Conservation (phyloP, 441 rosid species). For the Geranium incanum region DNA sequence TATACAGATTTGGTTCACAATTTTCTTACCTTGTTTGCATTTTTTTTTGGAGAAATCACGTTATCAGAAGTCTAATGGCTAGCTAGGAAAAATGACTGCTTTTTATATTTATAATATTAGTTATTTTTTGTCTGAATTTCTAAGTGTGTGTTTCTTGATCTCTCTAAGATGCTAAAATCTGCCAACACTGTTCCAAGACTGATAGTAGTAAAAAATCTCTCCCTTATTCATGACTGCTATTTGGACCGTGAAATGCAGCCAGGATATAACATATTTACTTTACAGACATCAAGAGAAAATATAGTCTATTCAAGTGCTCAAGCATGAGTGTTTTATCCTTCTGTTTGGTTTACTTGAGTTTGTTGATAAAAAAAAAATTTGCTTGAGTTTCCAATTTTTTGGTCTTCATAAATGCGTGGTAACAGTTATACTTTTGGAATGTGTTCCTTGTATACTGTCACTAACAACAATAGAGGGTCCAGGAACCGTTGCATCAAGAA, state of each 20-base stretch:
- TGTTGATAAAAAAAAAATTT: too few species aligned
- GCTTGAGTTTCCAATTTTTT: conserved; percentile 1
- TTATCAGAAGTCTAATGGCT: not conserved
- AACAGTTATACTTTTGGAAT: not conserved
- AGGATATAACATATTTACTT: not conserved
- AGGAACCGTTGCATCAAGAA: conserved; percentile 6
- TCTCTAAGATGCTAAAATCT: conserved; percentile 5
- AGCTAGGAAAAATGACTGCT: not conserved
- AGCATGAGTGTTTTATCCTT: not conserved
- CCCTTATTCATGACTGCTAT: not conserved
- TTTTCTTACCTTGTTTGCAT: not conserved
- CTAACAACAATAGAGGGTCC: not conserved
- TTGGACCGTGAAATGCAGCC: not conserved
- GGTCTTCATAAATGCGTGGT: conserved; percentile 7
- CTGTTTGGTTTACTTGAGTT: not conserved
- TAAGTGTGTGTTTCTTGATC: not conserved
- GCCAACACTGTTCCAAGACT: not conserved
- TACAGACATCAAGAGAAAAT: conserved; percentile 4
- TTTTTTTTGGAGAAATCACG: not conserved
- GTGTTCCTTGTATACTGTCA: not conserved
- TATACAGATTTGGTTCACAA: not conserved
- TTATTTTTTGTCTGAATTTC: not conserved
- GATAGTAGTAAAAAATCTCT: not conserved
- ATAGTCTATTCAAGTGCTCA: not conserved
- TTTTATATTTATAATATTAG: not conserved